Percentiles rank a stretch among this genome's conserved stretches.
Evolutionary conservation across 306 rosid species (phyloP).

Genomic region (Senna siamea): DNA sequence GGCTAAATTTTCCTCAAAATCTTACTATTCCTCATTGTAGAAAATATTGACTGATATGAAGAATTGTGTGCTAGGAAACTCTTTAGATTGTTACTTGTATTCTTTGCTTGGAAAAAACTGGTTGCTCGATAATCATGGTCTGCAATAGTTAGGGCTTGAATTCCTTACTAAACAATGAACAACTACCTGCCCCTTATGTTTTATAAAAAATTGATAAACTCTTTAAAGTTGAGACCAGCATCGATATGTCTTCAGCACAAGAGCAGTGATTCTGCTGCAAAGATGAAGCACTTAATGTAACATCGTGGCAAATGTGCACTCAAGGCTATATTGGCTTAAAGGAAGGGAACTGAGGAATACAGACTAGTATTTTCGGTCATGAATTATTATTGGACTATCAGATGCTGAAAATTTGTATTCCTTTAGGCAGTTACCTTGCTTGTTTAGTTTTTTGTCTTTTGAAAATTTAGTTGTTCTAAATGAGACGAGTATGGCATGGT

Average conservation of each 20-base stretch:
- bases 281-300: no score
- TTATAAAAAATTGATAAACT: neutral
- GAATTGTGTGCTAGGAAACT: slow-evolving; percentile 4
- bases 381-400: neutral
- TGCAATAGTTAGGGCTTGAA: slow-evolving; percentile 5
- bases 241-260: neutral
- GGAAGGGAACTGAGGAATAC: slow-evolving; percentile 16
- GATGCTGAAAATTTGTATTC: neutral
- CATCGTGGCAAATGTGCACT: no score
- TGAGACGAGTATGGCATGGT: neutral
- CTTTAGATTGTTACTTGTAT: neutral
- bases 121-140: neutral
- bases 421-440: neutral
- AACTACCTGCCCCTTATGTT: neutral
- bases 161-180: neutral
- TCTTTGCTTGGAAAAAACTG: slow-evolving; percentile 13
- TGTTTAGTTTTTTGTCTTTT: slow-evolving; percentile 8
- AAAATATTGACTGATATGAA: neutral
- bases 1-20: slow-evolving; percentile 1
- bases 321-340: neutral
- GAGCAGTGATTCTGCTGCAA: slow-evolving; percentile 7
- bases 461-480: neutral
- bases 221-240: neutral
- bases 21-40: neutral
- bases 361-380: slow-evolving; percentile 6